Conservation (phyloP, 768 basidiomycete genomes). For the Saitozyma sp. region DNA sequence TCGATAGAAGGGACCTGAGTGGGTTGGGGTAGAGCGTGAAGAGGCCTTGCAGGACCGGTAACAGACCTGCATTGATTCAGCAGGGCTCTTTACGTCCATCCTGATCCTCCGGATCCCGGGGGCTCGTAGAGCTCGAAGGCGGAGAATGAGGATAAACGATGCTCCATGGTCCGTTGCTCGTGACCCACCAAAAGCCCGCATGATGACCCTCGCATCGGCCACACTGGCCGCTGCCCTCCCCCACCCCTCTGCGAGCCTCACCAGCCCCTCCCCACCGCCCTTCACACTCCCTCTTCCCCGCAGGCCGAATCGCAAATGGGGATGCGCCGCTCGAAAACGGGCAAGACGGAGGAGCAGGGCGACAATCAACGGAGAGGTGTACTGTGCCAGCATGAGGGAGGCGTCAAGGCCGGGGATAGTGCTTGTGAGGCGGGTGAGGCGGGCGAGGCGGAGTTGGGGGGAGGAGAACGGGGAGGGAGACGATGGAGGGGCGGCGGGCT, state of each 20-base stretch:
- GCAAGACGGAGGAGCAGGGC: conserved; percentile 38
- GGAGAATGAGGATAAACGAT: too few species aligned
- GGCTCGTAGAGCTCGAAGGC: too few species aligned
- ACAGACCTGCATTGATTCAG: conserved; percentile 17
- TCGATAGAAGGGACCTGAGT: conserved; percentile 20
- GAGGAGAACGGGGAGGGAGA: too few species aligned
- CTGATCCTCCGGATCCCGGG: too few species aligned
- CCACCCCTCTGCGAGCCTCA: conserved; percentile 31
- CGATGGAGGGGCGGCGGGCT: too few species aligned
- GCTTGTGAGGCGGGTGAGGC: conserved; percentile 31
- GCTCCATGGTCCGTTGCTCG: not conserved
- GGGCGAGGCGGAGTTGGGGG: conserved; percentile 5
- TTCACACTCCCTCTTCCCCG: conserved; percentile 1
- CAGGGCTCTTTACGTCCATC: not conserved
- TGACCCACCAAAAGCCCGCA: conserved; percentile 46
- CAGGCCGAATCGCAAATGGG: conserved; percentile 8
- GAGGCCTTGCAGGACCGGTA: conserved; percentile 30
- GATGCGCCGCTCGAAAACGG: conserved; percentile 20
- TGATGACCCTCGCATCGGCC: conserved; percentile 47
- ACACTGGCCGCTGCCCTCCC: conserved; percentile 35
- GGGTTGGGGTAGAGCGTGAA: conserved; percentile 38
- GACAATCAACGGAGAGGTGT: conserved; percentile 45
- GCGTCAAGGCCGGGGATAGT: conserved; percentile 47
- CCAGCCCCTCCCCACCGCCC: conserved; percentile 19
- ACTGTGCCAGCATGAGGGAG: conserved; percentile 48